These are phyloP conservation scores for Phytophthora boehmeriae DNA, from an alignment of 352 stramenopile species.

Conservation along the genomic window DNA sequence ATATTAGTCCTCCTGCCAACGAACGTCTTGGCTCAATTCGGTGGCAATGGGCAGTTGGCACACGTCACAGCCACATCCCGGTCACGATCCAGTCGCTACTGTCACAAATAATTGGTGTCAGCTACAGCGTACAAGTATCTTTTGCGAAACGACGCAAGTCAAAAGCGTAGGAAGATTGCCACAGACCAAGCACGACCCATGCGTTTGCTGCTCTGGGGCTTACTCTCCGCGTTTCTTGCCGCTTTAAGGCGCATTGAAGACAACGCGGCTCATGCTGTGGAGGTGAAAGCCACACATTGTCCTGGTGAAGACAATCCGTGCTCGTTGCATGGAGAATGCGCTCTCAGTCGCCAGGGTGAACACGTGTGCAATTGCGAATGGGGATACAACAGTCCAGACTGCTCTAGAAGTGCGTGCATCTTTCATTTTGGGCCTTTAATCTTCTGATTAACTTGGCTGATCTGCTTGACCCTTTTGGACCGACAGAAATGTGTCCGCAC, in stretches of 20 bases:
- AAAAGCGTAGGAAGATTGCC: slow-evolving; percentile 14
- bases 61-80: neutral
- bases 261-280: slow-evolving; percentile 10
- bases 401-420: slow-evolving; percentile 52
- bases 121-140: slow-evolving; percentile 18
- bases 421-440: neutral
- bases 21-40: too few species aligned
- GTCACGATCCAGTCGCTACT: neutral
- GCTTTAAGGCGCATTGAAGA: neutral
- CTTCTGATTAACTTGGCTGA: neutral
- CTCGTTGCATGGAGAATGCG: slow-evolving; percentile 69
- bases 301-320: slow-evolving; percentile 69
- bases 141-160: slow-evolving; percentile 17
- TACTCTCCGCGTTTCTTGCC: slow-evolving; percentile 15
- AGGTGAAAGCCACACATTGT: slow-evolving; percentile 45
- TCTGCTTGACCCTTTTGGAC: neutral
- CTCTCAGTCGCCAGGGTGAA: slow-evolving; percentile 64
- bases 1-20: slow-evolving; percentile 23
- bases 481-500: slow-evolving; percentile 74
- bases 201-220: neutral
- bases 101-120: slow-evolving; percentile 15
- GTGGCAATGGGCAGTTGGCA: too few species aligned
- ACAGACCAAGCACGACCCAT: neutral
- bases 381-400: slow-evolving; percentile 68
- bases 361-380: slow-evolving; percentile 84